phyloP scores from a whole-genome alignment of 2,329 filamentous ascomycete genomes.

The Ophiostoma pallidulum region DNA sequence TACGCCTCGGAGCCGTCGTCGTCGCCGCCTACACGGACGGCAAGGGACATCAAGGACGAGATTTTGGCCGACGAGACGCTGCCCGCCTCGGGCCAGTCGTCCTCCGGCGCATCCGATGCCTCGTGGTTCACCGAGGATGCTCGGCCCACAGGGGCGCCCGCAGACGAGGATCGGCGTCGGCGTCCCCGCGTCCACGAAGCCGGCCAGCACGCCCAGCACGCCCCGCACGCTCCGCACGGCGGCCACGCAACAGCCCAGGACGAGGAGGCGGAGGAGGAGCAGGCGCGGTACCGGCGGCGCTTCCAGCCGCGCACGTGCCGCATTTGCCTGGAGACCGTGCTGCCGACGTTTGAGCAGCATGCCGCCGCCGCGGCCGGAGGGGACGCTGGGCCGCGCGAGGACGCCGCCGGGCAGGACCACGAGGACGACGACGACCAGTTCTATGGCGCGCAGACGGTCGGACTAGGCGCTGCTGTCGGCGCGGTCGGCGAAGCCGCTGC shows the following conservation, averaged over 20 bases:
- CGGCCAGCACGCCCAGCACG: too few relatives aligned
- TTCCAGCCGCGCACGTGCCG: constrained; percentile 72
- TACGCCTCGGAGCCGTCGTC: not conserved
- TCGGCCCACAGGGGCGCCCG: not conserved
- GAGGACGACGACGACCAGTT: not conserved
- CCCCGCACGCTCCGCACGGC: not conserved
- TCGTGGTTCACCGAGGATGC: constrained; percentile 6
- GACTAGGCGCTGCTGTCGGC: not conserved
- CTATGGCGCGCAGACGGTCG: constrained; percentile 8
- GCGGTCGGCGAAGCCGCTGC: not conserved
- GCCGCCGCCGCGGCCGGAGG: constrained; percentile 23
- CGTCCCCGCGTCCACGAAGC: not conserved
- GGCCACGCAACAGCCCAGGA: not conserved
- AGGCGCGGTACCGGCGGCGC: constrained; percentile 25
- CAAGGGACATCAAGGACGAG: constrained; percentile 1
- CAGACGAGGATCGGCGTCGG: not conserved
- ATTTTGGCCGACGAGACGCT: too few relatives aligned
- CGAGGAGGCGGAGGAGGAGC: constrained; percentile 3
- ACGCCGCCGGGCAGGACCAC: not conserved
- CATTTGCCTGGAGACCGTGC: constrained; percentile 70
- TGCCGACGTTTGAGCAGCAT: constrained; percentile 40
- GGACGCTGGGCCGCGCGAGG: not conserved
- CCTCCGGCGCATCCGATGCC: constrained; percentile 1
- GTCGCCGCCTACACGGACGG: not conserved
- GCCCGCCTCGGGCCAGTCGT: not conserved